phyloP scores from a whole-genome alignment of 2,329 filamentous ascomycete genomes.

The Chrysosporium keratinophilum region DNA sequence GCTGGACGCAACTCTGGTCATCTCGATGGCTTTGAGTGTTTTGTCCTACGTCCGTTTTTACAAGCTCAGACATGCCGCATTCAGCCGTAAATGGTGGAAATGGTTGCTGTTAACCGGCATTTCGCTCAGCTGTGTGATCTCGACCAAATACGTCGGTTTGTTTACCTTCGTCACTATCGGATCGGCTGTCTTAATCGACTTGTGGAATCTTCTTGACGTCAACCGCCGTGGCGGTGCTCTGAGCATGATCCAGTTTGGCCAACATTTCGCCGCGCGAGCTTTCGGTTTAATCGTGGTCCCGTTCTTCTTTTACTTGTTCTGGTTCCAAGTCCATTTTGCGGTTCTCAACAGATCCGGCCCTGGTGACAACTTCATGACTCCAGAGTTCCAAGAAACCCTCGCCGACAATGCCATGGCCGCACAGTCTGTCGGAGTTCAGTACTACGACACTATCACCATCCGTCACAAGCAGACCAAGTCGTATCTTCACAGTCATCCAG shows the following conservation, averaged over 20 bases:
- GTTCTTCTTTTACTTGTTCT: constrained; percentile 97
- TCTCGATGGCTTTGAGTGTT: constrained; percentile 92
- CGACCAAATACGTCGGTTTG: constrained; percentile 91
- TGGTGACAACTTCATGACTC: constrained; percentile 97
- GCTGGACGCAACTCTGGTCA: constrained; percentile 83
- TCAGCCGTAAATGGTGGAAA: constrained; percentile 98
- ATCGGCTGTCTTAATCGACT: constrained; percentile 81
- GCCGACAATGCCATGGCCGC: constrained; percentile 89
- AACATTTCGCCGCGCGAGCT: constrained; percentile 83
- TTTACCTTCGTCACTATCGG: constrained; percentile 98
- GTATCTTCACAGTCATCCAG: constrained; percentile 86
- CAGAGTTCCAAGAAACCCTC: constrained; percentile 93
- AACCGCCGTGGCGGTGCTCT: constrained; percentile 75
- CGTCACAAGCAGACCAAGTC: constrained; percentile 96
- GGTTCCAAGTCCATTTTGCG: constrained; percentile 98
- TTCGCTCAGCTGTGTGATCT: constrained; percentile 91
- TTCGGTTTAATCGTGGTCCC: constrained; percentile 79
- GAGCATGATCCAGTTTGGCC: constrained; percentile 65
- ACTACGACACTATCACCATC: constrained; percentile 78
- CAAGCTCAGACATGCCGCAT: constrained; percentile 81
- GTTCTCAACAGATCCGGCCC: constrained; percentile 81
- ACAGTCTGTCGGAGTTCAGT: constrained; percentile 76
- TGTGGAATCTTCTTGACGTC: constrained; percentile 89
- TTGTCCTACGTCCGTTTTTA: constrained; percentile 96
- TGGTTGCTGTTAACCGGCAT: constrained; percentile 95